Conservation (phyloP, 2,329 filamentous ascomycete species). For the Didymella sp. region DNA sequence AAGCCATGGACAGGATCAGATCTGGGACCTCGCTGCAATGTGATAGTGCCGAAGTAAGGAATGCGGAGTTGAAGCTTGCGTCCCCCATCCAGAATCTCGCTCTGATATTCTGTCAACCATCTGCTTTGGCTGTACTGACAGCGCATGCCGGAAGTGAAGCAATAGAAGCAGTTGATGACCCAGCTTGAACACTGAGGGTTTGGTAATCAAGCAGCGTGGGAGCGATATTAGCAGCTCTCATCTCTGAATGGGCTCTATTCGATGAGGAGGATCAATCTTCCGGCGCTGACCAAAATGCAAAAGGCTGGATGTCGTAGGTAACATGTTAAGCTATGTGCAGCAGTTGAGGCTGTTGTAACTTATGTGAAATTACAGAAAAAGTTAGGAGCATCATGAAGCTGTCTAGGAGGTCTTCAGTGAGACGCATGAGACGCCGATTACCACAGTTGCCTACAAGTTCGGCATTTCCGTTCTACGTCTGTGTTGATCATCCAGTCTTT, state of each 20-base stretch:
- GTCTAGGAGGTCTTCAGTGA: not conserved
- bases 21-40: not conserved
- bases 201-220: not conserved
- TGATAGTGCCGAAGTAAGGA: conserved; percentile 35
- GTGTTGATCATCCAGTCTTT: not conserved
- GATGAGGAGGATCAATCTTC: too few relatives aligned
- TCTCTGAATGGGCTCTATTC: not conserved
- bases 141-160: not conserved
- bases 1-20: not conserved
- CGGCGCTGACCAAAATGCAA: not conserved
- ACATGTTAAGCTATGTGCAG: too few relatives aligned
- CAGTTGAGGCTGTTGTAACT: too few relatives aligned
- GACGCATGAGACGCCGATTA: not conserved
- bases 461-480: not conserved
- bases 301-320: too few relatives aligned
- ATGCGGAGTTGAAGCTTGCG: conserved; percentile 22
- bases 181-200: not conserved
- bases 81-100: conserved; percentile 20
- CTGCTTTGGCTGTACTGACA: not conserved
- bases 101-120: conserved; percentile 31
- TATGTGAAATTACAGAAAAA: too few relatives aligned
- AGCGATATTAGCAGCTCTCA: not conserved
- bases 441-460: not conserved
- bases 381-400: too few relatives aligned
- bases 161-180: not conserved